Evolutionary conservation across 164 flowering plant genomes (phyloP).

Genomic region (Aristolochia californica): DNA sequence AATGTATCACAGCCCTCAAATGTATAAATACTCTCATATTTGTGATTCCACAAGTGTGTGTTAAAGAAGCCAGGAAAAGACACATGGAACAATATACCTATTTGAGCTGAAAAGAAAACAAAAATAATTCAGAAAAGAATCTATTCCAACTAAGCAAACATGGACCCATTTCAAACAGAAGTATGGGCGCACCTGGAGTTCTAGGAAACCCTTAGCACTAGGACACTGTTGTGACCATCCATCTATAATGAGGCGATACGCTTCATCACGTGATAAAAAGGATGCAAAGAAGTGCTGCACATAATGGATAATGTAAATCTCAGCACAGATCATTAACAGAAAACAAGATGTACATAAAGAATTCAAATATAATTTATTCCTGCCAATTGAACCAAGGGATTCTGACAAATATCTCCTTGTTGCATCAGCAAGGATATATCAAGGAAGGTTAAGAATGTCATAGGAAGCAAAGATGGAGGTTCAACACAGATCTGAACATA

Average conservation of each 20-base stretch:
- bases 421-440: no score
- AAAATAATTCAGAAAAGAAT: background rate
- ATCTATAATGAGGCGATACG: slow-evolving; percentile 69
- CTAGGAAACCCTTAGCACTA: slow-evolving; percentile 22
- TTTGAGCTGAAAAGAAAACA: background rate
- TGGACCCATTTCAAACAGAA: background rate
- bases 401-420: background rate
- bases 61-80: background rate
- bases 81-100: background rate
- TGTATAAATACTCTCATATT: no score
- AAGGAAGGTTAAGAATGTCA: no score
- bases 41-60: no score
- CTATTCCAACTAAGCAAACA: background rate
- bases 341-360: background rate
- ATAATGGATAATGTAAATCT: slow-evolving; percentile 3
- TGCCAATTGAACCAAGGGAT: background rate
- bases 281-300: slow-evolving; percentile 90
- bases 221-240: slow-evolving; percentile 55
- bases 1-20: no score
- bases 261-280: slow-evolving; percentile 93
- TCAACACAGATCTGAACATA: no score
- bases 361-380: background rate
- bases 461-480: no score
- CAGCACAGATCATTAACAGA: no score
- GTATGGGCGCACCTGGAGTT: slow-evolving; percentile 35